These are phyloP conservation scores for Penicillium verhagenii DNA, from an alignment of 495 filamentous ascomycete genomes.

Conservation along the genomic window DNA sequence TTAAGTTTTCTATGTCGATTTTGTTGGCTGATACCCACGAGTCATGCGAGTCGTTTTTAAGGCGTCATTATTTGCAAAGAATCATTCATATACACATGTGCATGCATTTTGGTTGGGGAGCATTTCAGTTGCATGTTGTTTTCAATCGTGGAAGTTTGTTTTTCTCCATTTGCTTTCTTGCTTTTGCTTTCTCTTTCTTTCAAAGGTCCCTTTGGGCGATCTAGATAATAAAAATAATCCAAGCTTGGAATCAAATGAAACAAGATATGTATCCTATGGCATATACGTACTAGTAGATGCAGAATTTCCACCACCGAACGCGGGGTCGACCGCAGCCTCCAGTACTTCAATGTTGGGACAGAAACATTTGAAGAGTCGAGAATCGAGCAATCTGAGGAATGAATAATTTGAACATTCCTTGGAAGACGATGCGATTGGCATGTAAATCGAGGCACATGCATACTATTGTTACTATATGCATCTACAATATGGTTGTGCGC, in stretches of 20 bases:
- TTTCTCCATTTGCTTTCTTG: neutral
- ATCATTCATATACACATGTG: constrained; percentile 10
- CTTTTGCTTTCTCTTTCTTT: too few relatives aligned
- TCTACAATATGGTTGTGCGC: neutral
- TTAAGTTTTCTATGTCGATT: constrained; percentile 22
- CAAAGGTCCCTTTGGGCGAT: too few relatives aligned
- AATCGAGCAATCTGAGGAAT: too few relatives aligned
- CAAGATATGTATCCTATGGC: neutral
- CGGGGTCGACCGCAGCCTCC: too few relatives aligned
- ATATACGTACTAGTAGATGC: too few relatives aligned
- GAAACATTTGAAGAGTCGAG: too few relatives aligned
- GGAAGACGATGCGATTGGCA: too few relatives aligned
- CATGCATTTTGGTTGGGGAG: constrained; percentile 13
- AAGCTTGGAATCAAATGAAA: neutral
- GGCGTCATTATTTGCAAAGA: constrained; percentile 10
- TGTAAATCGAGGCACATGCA: too few relatives aligned
- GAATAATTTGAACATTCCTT: too few relatives aligned
- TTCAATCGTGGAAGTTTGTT: neutral
- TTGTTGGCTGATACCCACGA: constrained; percentile 28
- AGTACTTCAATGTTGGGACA: too few relatives aligned
- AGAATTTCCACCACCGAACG: too few relatives aligned
- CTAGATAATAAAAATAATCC: constrained; percentile 4
- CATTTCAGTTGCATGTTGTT: neutral
- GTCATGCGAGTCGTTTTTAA: constrained; percentile 12
- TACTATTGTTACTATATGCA: too few relatives aligned